Conservation (phyloP, 805 yeast genomes). For the Myxozyma sirexii region DNA sequence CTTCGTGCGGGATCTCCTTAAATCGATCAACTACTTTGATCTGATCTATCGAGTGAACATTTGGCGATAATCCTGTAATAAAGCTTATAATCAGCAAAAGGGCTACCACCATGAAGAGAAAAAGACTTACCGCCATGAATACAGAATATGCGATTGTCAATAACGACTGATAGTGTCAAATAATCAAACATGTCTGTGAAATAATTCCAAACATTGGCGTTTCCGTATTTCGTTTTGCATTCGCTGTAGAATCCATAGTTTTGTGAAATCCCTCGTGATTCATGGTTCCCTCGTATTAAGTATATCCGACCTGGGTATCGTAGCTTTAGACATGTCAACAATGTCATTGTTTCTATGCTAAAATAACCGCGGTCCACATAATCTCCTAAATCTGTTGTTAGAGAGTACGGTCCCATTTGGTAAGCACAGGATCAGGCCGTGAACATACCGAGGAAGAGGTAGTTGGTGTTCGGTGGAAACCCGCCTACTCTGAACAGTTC, state of each 20-base stretch:
- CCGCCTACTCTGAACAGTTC: constrained; percentile 96
- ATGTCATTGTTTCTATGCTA: constrained; percentile 86
- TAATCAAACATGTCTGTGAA: constrained; percentile 94
- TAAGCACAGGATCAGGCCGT: neutral
- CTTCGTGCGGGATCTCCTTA: constrained; percentile 96
- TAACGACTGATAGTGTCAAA: constrained; percentile 82
- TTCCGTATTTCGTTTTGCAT: constrained; percentile 85
- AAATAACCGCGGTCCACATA: constrained; percentile 96
- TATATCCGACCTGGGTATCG: constrained; percentile 84
- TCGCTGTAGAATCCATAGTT: constrained; percentile 97
- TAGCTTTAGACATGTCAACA: constrained; percentile 78
- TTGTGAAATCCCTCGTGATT: constrained; percentile 93
- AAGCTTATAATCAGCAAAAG: neutral
- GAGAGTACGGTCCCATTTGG: too few relatives aligned
- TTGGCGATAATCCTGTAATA: constrained; percentile 66
- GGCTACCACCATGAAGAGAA: neutral
- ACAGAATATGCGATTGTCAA: constrained; percentile 87
- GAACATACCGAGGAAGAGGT: constrained; percentile 65
- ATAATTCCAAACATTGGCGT: constrained; percentile 77
- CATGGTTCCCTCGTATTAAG: constrained; percentile 92
- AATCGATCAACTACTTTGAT: constrained; percentile 87
- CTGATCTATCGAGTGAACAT: constrained; percentile 91
- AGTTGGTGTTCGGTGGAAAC: constrained; percentile 88
- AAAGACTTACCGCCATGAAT: constrained; percentile 84
- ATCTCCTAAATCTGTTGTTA: constrained; percentile 52